A percentile compares a stretch with the other conserved stretches of the same genome.
phyloP scores from a whole-genome alignment of 2,329 filamentous ascomycete species.

The Colletotrichum sp. region DNA sequence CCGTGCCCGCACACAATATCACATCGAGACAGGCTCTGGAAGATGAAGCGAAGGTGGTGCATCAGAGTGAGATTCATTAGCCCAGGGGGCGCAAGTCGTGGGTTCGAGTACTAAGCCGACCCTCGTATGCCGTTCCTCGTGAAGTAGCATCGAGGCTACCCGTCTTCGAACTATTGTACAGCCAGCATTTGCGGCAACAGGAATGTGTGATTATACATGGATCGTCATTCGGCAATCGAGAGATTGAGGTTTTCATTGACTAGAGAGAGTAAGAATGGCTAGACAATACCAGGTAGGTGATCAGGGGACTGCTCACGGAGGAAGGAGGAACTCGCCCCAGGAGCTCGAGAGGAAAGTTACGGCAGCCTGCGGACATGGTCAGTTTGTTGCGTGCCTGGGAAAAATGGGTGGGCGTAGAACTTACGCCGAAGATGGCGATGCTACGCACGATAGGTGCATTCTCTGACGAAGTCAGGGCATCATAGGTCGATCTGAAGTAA shows the following conservation, averaged over 20 bases:
- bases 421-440: conserved; percentile 70
- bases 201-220: conserved; percentile 15
- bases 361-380: conserved; percentile 52
- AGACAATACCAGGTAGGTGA: background rate
- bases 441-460: conserved; percentile 73
- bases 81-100: background rate
- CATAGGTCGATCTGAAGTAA: conserved; percentile 63
- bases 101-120: background rate
- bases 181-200: conserved; percentile 16
- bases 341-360: conserved; percentile 72
- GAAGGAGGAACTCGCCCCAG: conserved; percentile 70
- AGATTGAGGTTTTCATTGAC: conserved; percentile 8
- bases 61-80: conserved; percentile 11
- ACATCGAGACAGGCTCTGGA: background rate
- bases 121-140: conserved; percentile 1
- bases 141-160: conserved; percentile 4
- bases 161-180: conserved; percentile 21
- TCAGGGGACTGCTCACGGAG: conserved; percentile 53
- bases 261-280: background rate
- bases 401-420: conserved; percentile 26
- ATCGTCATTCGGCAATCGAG: background rate
- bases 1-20: background rate
- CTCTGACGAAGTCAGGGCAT: conserved; percentile 67
- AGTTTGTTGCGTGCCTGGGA: background rate
- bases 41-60: background rate